Percentiles rank a stretch among this genome's conserved stretches.
phyloP scores from a whole-genome alignment of 257 asterid genomes.

The Solanum stenotomum region DNA sequence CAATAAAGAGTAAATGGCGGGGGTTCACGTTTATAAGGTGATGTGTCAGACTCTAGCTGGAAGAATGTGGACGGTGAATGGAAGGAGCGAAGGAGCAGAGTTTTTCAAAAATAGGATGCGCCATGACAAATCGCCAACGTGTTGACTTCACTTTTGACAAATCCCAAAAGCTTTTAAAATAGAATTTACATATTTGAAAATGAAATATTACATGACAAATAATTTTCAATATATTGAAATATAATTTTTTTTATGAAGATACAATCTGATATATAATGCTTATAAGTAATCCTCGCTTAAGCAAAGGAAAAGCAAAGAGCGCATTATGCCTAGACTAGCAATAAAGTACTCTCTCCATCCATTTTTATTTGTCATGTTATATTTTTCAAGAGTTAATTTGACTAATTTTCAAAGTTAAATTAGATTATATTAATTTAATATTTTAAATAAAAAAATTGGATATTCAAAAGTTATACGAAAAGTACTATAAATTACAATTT shows the following conservation, averaged over 20 bases:
- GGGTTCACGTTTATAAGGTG: not conserved
- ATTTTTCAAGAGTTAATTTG: too few species aligned
- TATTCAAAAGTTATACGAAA: too few species aligned
- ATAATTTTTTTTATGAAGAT: not conserved
- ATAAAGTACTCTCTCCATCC: too few species aligned
- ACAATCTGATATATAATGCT: not conserved
- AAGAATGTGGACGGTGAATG: not conserved
- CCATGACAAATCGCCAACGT: constrained; percentile 19
- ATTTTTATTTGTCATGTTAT: too few species aligned
- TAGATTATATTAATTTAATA: too few species aligned
- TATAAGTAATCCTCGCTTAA: not conserved
- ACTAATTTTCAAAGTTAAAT: too few species aligned
- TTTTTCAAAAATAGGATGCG: constrained; percentile 29
- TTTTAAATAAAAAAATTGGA: too few species aligned
- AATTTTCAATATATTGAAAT: not conserved
- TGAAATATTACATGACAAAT: too few species aligned
- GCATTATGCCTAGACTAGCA: too few species aligned
- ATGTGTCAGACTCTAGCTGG: not conserved
- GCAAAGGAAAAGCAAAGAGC: not conserved
- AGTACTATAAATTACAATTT: too few species aligned
- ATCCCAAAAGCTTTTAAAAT: too few species aligned
- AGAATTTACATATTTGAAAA: too few species aligned
- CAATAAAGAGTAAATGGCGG: not conserved
- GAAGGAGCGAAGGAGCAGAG: constrained; percentile 4
- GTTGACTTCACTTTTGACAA: not conserved